phyloP scores from a whole-genome alignment of 1,284 basidiomycete species.

The Cutaneotrichosporon dermatis region DNA sequence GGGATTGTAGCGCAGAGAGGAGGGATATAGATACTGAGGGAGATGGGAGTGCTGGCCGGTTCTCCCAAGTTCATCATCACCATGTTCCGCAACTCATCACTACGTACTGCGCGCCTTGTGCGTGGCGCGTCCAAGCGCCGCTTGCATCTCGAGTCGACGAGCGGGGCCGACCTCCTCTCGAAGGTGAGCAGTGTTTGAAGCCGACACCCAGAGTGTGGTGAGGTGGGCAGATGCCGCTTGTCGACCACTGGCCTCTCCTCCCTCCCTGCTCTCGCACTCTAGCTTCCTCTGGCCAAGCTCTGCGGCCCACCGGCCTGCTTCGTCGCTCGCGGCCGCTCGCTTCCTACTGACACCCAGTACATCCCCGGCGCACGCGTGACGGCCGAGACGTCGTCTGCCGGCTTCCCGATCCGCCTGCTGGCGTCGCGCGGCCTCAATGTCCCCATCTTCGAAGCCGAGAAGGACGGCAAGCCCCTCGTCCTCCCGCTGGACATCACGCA shows the following conservation, averaged over 20 bases:
- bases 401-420: neutral
- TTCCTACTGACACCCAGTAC: neutral
- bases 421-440: constrained; percentile 5
- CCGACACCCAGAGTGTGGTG: too few species aligned
- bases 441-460: constrained; percentile 14
- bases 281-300: too few species aligned
- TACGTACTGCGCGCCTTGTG: constrained; percentile 3
- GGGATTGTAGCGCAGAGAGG: too few species aligned
- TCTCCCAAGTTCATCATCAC: neutral
- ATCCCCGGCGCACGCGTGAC: constrained; percentile 1
- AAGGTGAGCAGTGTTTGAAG: constrained; percentile 3
- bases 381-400: neutral
- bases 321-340: too few species aligned
- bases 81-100: constrained; percentile 11
- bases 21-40: too few species aligned
- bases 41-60: too few species aligned
- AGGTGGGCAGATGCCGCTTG: too few species aligned
- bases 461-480: constrained; percentile 7
- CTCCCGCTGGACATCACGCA: constrained; percentile 14
- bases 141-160: constrained; percentile 7
- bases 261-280: too few species aligned
- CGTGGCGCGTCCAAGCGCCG: constrained; percentile 6
- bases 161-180: constrained; percentile 7
- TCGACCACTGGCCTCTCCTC: too few species aligned
- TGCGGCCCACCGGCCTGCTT: too few species aligned